Evolutionary conservation across 2,329 filamentous ascomycete species (phyloP), one percentile per base, ranked within the genome.

Genomic region (Botrytis sinoallii): DNA sequence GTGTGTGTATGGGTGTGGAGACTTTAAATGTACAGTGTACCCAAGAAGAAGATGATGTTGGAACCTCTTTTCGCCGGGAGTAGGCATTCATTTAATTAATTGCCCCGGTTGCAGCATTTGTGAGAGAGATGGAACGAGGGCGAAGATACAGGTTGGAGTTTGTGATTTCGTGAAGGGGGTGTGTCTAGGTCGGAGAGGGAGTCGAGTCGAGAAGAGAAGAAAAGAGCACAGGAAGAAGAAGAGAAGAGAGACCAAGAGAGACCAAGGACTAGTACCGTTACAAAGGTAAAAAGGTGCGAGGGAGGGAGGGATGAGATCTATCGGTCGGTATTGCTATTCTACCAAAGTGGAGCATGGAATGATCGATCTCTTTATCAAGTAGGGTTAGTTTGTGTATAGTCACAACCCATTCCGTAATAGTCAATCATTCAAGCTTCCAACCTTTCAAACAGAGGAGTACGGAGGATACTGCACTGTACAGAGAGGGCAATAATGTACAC

Each of bases 261-360:
- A 55, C n/a, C 52, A 57, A 32, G 52, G 14, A 18, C 52, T 57
- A 57, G n/a, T 29, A 29, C 52, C 52, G 52, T 57, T 57, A 32
- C 52, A 57, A 57, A 57, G n/a, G 52, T 29, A 57, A 57, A 55
- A 29, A 57, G 52, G n/a, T 57, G 52, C 52, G 52, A 57, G 52
- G 52, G n/a, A 57, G 14, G 52, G n/a, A 55, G 25, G 52, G 52
- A 57, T 57, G 14, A 29, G n/a, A 57, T 29, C n/a, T n/a, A 57
- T 57, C 52, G 52, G 60, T 42, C 60, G 60, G 60, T 63, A n/a
- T 63, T 63, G 60, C n/a, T n/a, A 25, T 60, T 60, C 32, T 25
- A 25, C 32, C 57, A 60, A 57, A 42, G 60, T 63, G 60, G 60
- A 63, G 60, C 25, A 63, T 9, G n/a, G 35, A 18, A 29, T 57